Base-by-base conservation (phyloP, 768 basidiomycete genomes). In the Leccinum imitatum region DNA sequence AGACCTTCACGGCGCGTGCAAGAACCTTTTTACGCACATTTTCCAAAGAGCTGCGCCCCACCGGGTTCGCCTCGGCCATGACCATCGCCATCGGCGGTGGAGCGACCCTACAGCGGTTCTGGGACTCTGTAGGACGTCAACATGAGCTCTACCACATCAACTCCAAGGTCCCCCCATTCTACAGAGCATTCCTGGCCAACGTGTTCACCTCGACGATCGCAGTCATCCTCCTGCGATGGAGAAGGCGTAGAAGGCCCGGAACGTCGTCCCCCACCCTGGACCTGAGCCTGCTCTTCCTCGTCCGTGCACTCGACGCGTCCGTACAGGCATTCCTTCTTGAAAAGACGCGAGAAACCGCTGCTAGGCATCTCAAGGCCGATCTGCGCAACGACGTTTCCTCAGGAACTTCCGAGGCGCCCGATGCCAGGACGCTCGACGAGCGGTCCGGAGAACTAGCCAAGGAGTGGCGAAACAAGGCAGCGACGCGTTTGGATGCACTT, bases 31-130 rank as follows among this genome's bases (percentile, higher is more conserved):
- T 59, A 57, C 73, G 76, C 51, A 70, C 85, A 13, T 71, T 92
- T 9, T 74, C 66, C 56, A 80, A 82, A 44, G 89, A 91, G 67
- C 70, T 89, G 11, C 79, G 81, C 8, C 62, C 79, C 39, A 84
- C 83, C 58, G 84, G 89, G 14, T 89, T 92, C 70, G 87, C 91
- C 6, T 87, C 82, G 58, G 82, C 87, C 30, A 81, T 90, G 56
- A 84, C 89, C 0, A 66, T 83, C 6, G 72, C 85, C 15, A 77
- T 90, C 6, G 88, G 81, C 0, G 90, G 90, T 8, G 89, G 89
- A 3, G 79, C 81, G 31, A 74, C 78, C 37, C 67, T 91, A 19
- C 78, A 78, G 54, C 74, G 76, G 31, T 56, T 84, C 10, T 86
- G 81, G 82, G 59, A 67, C 11, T 35, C 48, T 14, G 50, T 73